phyloP scores from a whole-genome alignment of 768 basidiomycete genomes.

The Agaricus blazei region DNA sequence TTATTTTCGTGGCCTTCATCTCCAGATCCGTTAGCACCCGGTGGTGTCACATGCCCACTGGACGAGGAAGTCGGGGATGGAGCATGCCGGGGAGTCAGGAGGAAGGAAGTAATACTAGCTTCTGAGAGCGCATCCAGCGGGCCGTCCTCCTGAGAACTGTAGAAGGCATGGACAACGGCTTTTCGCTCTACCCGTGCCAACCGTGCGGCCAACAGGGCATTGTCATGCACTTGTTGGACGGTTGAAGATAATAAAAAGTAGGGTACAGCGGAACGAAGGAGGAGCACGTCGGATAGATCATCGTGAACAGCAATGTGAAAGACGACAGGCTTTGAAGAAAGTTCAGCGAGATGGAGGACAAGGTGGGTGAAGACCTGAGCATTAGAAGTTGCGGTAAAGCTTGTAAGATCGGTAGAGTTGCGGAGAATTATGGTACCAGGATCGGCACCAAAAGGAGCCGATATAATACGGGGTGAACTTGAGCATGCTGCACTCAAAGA shows the following conservation, averaged over 20 bases:
- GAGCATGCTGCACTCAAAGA: constrained; percentile 28
- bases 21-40: constrained; percentile 22
- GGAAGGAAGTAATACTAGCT: constrained; percentile 55
- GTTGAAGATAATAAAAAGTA: constrained; percentile 78
- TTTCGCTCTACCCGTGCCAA: constrained; percentile 66
- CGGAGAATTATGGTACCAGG: constrained; percentile 53
- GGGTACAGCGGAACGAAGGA: constrained; percentile 74
- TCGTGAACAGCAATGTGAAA: constrained; percentile 62
- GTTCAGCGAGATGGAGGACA: constrained; percentile 63
- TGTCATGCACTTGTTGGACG: constrained; percentile 81
- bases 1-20: constrained; percentile 19
- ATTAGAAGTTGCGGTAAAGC: constrained; percentile 51
- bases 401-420: constrained; percentile 44
- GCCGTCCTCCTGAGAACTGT: constrained; percentile 35
- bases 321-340: constrained; percentile 62
- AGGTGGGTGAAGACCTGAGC: constrained; percentile 53
- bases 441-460: constrained; percentile 63
- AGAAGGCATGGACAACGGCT: constrained; percentile 86
- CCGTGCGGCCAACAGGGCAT: constrained; percentile 81
- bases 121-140: constrained; percentile 48
- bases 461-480: constrained; percentile 37
- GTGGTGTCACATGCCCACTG: constrained; percentile 26
- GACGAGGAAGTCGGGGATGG: constrained; percentile 28
- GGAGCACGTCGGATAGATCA: constrained; percentile 70
- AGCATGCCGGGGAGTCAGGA: constrained; percentile 40